Percentiles rank a stretch among this genome's conserved stretches.
These are phyloP conservation scores for Amanita rimosa DNA, from an alignment of 768 basidiomycete species.

Conservation along the genomic window DNA sequence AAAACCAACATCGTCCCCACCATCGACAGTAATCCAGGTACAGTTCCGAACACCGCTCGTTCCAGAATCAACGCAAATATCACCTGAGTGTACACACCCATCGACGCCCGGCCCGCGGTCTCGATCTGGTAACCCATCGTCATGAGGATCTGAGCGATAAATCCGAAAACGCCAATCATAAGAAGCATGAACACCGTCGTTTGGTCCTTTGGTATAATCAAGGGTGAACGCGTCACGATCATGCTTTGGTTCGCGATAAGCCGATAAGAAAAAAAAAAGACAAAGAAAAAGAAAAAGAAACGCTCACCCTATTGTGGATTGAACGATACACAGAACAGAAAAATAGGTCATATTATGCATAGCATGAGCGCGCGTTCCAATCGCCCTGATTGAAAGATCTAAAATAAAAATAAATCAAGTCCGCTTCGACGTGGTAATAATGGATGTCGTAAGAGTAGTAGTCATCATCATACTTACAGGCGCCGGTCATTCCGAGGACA, in stretches of 20 bases:
- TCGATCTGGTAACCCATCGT: constrained; percentile 46
- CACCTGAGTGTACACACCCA: constrained; percentile 38
- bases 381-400: constrained; percentile 42
- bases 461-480: constrained; percentile 30
- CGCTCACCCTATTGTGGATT: constrained; percentile 22
- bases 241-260: constrained; percentile 21
- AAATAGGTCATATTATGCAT: constrained; percentile 64
- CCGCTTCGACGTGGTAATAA: background rate
- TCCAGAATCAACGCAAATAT: background rate
- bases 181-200: constrained; percentile 34
- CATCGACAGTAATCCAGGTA: background rate
- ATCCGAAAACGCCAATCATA: constrained; percentile 43
- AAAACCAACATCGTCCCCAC: constrained; percentile 2
- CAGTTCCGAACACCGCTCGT: background rate
- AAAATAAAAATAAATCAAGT: background rate
- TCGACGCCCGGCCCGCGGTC: constrained; percentile 44
- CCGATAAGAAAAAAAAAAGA: too few relatives aligned
- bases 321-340: constrained; percentile 42
- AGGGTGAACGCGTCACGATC: constrained; percentile 22
- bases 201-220: constrained; percentile 33
- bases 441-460: constrained; percentile 11
- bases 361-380: constrained; percentile 68
- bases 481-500: constrained; percentile 51
- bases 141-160: constrained; percentile 32
- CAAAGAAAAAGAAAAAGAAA: too few relatives aligned